These are phyloP conservation scores for Paxillus rubicundulus DNA, from an alignment of 768 basidiomycete genomes.

Conservation along the genomic window DNA sequence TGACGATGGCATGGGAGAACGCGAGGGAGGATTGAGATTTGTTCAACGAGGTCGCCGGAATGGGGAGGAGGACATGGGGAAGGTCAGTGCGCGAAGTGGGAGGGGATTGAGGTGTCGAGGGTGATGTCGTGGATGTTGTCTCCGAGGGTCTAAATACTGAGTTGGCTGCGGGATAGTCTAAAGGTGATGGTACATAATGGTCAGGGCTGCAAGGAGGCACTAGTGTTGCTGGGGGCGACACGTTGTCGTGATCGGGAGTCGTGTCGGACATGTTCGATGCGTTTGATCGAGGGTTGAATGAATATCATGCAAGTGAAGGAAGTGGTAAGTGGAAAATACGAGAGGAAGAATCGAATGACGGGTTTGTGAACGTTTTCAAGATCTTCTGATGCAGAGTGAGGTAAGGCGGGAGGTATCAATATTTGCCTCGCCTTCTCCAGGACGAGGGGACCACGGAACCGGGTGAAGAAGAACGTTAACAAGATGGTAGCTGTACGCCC, in stretches of 20 bases:
- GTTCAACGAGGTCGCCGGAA: constrained; percentile 37
- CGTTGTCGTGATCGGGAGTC: constrained; percentile 24
- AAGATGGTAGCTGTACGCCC: not conserved
- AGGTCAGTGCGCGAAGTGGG: constrained; percentile 11
- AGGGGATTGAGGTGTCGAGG: constrained; percentile 18
- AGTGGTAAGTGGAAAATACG: not conserved
- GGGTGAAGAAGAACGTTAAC: not conserved
- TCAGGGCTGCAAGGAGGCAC: constrained; percentile 13
- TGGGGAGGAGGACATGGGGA: constrained; percentile 41
- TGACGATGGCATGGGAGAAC: constrained; percentile 40
- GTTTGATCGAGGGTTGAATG: constrained; percentile 14
- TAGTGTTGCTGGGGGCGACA: constrained; percentile 13
- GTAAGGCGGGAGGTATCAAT: not conserved
- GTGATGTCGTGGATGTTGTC: constrained; percentile 11
- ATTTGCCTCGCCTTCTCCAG: not conserved
- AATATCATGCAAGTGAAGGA: constrained; percentile 20
- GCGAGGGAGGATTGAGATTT: constrained; percentile 43
- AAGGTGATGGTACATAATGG: constrained; percentile 22
- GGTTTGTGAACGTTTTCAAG: not conserved
- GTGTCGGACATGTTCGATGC: constrained; percentile 20
- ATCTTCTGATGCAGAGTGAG: not conserved
- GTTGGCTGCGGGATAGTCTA: constrained; percentile 25
- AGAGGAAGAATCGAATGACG: not conserved
- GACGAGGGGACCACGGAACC: not conserved
- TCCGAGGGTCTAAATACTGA: constrained; percentile 20